These are phyloP conservation scores for Paramyrothecium roridum DNA, from an alignment of 2,329 filamentous ascomycete species.

Conservation along the genomic window DNA sequence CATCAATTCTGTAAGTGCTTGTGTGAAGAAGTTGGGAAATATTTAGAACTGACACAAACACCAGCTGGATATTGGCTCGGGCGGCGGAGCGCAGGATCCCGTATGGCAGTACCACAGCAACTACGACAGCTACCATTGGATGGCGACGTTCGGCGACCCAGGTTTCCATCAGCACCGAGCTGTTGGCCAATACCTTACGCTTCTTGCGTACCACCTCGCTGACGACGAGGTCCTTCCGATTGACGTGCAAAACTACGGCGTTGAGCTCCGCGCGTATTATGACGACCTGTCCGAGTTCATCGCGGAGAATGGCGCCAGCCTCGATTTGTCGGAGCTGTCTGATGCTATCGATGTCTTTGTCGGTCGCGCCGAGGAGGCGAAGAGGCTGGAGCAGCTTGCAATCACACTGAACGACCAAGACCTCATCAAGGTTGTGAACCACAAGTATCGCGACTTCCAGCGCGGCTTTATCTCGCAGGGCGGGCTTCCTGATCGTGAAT, in stretches of 20 bases:
- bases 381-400: conserved; percentile 27
- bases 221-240: conserved; percentile 34
- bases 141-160: conserved; percentile 72
- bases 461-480: conserved; percentile 45
- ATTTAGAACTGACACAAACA: not conserved
- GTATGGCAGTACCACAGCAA: conserved; percentile 80
- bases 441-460: conserved; percentile 46
- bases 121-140: conserved; percentile 83
- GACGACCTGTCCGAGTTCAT: conserved; percentile 30
- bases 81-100: conserved; percentile 38
- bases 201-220: conserved; percentile 35
- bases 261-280: conserved; percentile 34
- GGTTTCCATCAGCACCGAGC: conserved; percentile 59
- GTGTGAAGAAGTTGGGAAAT: not conserved
- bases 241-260: conserved; percentile 36
- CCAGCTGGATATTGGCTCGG: conserved; percentile 57
- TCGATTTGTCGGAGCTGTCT: conserved; percentile 34
- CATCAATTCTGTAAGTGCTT: conserved; percentile 32
- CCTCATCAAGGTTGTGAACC: conserved; percentile 35
- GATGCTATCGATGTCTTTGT: conserved; percentile 35
- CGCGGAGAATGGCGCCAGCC: conserved; percentile 22
- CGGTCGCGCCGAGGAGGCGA: conserved; percentile 23
- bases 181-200: conserved; percentile 43
- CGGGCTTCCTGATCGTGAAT: conserved; percentile 40
- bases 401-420: conserved; percentile 19